Percentiles rank a stretch among this genome's conserved stretches.
Evolutionary conservation across 129 eudicot species (phyloP).

Genomic region (Flaveria robusta): DNA sequence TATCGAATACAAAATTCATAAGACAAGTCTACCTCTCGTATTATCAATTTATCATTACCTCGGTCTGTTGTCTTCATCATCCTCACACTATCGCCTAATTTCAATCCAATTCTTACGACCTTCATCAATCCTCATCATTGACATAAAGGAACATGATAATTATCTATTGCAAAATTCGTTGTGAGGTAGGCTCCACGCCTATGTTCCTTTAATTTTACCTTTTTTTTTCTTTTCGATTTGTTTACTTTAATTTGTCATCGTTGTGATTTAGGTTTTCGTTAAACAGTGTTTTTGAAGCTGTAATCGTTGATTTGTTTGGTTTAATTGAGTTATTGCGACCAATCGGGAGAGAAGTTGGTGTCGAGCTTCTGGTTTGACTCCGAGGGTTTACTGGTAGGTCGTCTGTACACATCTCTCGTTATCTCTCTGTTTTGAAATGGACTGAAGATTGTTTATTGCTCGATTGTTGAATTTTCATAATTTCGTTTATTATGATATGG

Average conservation of each 20-base stretch:
- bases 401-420: background rate
- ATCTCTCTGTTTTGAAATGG: background rate
- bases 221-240: background rate
- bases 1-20: conserved; percentile 11
- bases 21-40: background rate
- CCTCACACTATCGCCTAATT: conserved; percentile 9
- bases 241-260: conserved; percentile 18
- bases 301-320: conserved; percentile 7
- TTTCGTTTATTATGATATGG: background rate
- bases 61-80: background rate
- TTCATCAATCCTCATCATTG: conserved; percentile 8
- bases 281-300: conserved; percentile 17
- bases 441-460: conserved; percentile 5
- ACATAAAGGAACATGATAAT: background rate
- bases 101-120: conserved; percentile 14
- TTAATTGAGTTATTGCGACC: conserved; percentile 6
- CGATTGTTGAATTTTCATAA: conserved; percentile 1
- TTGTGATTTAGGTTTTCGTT: conserved; percentile 19
- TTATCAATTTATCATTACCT: background rate
- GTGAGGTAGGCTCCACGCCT: conserved; percentile 37
- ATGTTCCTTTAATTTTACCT: conserved; percentile 32
- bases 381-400: conserved; percentile 31
- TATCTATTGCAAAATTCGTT: background rate
- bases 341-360: conserved; percentile 6
- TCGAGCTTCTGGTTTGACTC: conserved; percentile 29